Evolutionary conservation across 2,329 filamentous ascomycete genomes (phyloP).

Genomic region (Conoideocrella luteorostrata): DNA sequence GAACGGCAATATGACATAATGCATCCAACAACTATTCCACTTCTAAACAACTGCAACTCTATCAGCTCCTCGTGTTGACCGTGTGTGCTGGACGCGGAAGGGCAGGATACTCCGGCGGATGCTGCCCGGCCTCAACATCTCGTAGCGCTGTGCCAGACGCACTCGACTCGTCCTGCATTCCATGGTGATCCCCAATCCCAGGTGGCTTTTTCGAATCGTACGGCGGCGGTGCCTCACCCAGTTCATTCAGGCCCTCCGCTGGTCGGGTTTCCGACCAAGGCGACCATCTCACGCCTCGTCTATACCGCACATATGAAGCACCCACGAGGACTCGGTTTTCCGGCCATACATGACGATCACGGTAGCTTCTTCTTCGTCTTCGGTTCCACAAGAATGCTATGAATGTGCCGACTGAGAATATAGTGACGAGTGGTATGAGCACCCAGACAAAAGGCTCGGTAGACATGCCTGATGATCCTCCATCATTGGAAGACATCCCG

Average conservation of each 20-base stretch:
- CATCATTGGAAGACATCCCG: constrained; percentile 7
- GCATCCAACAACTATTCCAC: too few relatives aligned
- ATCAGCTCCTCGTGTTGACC: constrained; percentile 11
- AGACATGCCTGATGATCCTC: constrained; percentile 21
- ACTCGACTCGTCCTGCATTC: not conserved
- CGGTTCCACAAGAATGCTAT: constrained; percentile 9
- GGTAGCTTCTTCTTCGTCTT: constrained; percentile 4
- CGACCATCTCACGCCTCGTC: constrained; percentile 15
- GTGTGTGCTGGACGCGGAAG: constrained; percentile 19
- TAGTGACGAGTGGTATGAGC: constrained; percentile 41
- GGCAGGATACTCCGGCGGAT: constrained; percentile 23
- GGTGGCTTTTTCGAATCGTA: constrained; percentile 38
- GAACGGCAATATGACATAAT: too few relatives aligned
- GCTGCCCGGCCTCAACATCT: constrained; percentile 19
- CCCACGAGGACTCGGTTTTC: constrained; percentile 4
- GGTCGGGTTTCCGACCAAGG: constrained; percentile 19
- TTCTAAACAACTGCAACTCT: too few relatives aligned
- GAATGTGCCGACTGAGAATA: constrained; percentile 29
- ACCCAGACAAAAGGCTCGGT: constrained; percentile 52
- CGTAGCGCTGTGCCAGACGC: constrained; percentile 15
- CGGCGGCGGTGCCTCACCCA: constrained; percentile 59
- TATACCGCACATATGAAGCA: constrained; percentile 2
- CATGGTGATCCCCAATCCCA: not conserved
- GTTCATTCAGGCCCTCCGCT: constrained; percentile 55
- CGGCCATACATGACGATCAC: not conserved